A percentile compares a stretch with the other conserved stretches of the same genome.
phyloP scores from a whole-genome alignment of 2,329 filamentous ascomycete genomes.

The Sporothrix pallida region DNA sequence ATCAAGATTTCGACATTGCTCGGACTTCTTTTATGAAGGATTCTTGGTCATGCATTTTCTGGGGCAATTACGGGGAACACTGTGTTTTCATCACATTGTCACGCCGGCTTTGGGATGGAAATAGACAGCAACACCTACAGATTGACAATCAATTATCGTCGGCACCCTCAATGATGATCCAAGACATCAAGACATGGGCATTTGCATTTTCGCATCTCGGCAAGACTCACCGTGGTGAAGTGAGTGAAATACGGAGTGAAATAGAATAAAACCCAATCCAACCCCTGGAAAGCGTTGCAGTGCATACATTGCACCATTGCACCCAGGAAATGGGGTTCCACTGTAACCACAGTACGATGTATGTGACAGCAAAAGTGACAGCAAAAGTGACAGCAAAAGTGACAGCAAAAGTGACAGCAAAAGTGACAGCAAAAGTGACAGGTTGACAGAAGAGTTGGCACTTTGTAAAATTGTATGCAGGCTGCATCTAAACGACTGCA shows the following conservation, averaged over 20 bases:
- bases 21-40: not conserved
- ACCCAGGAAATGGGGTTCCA: constrained; percentile 21
- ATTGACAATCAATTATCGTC: too few species aligned
- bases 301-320: not conserved
- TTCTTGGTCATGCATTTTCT: constrained; percentile 3
- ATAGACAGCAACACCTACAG: too few species aligned
- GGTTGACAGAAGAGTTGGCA: too few species aligned
- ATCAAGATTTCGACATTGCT: not conserved
- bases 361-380: too few species aligned
- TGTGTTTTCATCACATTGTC: not conserved
- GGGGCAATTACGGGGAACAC: not conserved
- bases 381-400: too few species aligned
- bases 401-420: constrained; percentile 1
- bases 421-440: too few species aligned
- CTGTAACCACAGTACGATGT: not conserved
- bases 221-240: constrained; percentile 8
- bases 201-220: not conserved
- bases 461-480: not conserved
- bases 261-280: too few species aligned
- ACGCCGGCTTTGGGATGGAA: too few species aligned
- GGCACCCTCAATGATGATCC: too few species aligned
- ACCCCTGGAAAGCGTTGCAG: constrained; percentile 13
- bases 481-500: not conserved
- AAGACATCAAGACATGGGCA: not conserved
- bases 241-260: too few species aligned